phyloP scores from a whole-genome alignment of 2,329 filamentous ascomycete species.

The Emmonsia crescens region DNA sequence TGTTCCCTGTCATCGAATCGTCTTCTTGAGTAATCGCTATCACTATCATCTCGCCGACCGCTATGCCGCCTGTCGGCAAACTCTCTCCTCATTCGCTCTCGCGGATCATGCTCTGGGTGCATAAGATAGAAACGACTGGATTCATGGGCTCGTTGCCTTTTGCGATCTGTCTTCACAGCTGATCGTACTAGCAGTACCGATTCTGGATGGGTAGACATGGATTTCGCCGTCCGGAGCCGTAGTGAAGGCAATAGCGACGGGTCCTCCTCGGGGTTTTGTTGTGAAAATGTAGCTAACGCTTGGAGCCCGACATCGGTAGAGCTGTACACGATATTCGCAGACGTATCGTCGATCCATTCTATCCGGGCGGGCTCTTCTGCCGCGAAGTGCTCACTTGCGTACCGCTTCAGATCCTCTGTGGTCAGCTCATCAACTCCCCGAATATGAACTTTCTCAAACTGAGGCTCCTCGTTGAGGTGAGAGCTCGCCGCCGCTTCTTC shows the following conservation, averaged over 20 bases:
- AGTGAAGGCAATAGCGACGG: slow-evolving; percentile 44
- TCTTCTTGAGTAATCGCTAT: slow-evolving; percentile 37
- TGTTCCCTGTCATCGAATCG: slow-evolving; percentile 53
- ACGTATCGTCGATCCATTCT: slow-evolving; percentile 93
- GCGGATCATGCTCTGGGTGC: slow-evolving; percentile 79
- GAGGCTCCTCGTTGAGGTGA: slow-evolving; percentile 22
- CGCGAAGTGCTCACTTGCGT: slow-evolving; percentile 57
- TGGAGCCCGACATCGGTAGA: slow-evolving; percentile 42
- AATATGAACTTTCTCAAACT: slow-evolving; percentile 62
- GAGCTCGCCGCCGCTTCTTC: slow-evolving; percentile 23
- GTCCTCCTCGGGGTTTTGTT: slow-evolving; percentile 22
- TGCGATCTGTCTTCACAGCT: slow-evolving; percentile 65
- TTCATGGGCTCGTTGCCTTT: slow-evolving; percentile 64
- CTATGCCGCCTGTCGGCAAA: slow-evolving; percentile 35
- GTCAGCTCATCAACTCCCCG: slow-evolving; percentile 72
- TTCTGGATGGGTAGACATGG: slow-evolving; percentile 56
- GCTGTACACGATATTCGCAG: slow-evolving; percentile 74
- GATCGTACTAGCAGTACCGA: slow-evolving; percentile 60
- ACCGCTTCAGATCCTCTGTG: slow-evolving; percentile 67
- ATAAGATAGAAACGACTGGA: slow-evolving; percentile 86
- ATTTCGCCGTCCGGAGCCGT: slow-evolving; percentile 59
- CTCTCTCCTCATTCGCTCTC: slow-evolving; percentile 54
- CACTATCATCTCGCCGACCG: slow-evolving; percentile 25
- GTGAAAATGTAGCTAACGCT: slow-evolving; percentile 43
- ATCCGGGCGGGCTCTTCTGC: slow-evolving; percentile 48